Base-by-base conservation (phyloP, 2,329 filamentous ascomycete genomes). In the Calonectria crousiana region DNA sequence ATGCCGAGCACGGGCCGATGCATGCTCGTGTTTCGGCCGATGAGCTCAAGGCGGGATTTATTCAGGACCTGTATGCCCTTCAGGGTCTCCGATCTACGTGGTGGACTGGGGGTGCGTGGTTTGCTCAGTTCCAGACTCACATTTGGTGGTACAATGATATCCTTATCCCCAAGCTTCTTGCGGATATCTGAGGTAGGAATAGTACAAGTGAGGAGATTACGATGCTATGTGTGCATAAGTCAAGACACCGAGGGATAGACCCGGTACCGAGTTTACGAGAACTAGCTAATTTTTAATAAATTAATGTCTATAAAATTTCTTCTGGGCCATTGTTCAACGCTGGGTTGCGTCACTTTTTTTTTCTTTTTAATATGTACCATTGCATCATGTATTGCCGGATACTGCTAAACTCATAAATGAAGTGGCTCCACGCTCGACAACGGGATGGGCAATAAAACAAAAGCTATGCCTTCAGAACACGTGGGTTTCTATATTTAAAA, bases 21-120 rank as follows among this genome's bases (percentile, higher is more conserved):
- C 80, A 84, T 36, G 69, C 85, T 51, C 81, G 78, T 16, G 83
- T 86, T 0, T 77, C 82, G 0, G 74, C 78, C 2, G 78, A 83
- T 3, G 81, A 82, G 14, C 84, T 89, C 69, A 76, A 73, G 26
- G 75, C 69, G 10, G 87, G 87, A 0, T 88, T 88, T 62, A 85
- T 88, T 71, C 81, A 82, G 47, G 75, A 83, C 51, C 78, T 87
- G 64, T 83, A 86, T 76, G 83, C 78, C 2, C 78, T 89, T 34
- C 87, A 89, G 78, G 87, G 87, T 0, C 74, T 83, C 20, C 79
- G 82, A 23, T 84, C 83, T n/a, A 89, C 87, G 0, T 89, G 81
- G 78, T 88, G 84, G 75, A 88, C 86, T 0, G 87, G 87, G 1
- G 83, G 83, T 18, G 84, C 86, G 6, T 87, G 81, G 69, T 80